phyloP scores from a whole-genome alignment of 176 grass and related monocot genomes.

The Musa beccarii region DNA sequence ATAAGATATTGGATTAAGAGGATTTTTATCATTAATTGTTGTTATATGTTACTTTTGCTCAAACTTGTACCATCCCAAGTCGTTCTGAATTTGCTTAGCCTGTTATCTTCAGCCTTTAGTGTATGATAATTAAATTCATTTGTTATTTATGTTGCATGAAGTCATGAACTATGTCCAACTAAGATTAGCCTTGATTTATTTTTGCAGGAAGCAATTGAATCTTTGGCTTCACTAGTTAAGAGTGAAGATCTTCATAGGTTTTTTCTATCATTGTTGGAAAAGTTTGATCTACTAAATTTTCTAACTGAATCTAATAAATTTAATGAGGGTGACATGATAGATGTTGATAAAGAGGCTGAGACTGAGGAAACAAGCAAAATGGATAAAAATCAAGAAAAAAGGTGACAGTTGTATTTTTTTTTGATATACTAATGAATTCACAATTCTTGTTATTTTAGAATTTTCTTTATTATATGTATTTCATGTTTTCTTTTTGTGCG shows the following conservation, averaged over 20 bases:
- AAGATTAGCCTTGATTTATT: neutral
- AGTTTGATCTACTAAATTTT: slow-evolving; percentile 46
- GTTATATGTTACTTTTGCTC: neutral
- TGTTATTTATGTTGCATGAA: neutral
- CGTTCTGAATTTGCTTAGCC: too few species aligned
- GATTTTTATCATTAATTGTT: neutral
- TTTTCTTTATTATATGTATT: neutral
- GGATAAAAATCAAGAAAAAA: slow-evolving; percentile 34
- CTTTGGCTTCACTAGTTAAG: slow-evolving; percentile 49
- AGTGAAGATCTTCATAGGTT: slow-evolving; percentile 44
- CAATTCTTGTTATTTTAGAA: neutral
- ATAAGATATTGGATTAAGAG: neutral
- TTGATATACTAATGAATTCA: neutral
- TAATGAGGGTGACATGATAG: slow-evolving; percentile 30
- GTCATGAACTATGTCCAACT: neutral
- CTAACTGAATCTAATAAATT: slow-evolving; percentile 30
- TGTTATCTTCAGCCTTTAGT: neutral
- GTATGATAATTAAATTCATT: neutral
- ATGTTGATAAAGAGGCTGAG: slow-evolving; percentile 22
- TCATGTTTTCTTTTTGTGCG: too few species aligned
- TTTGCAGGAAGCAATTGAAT: slow-evolving; percentile 69
- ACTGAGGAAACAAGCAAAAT: slow-evolving; percentile 26
- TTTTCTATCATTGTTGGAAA: slow-evolving; percentile 71
- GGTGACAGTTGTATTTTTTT: slow-evolving; percentile 23
- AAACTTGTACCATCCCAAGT: too few species aligned